Conservation (phyloP, 164 flowering plant species). For the Paratinospora sagittata region DNA sequence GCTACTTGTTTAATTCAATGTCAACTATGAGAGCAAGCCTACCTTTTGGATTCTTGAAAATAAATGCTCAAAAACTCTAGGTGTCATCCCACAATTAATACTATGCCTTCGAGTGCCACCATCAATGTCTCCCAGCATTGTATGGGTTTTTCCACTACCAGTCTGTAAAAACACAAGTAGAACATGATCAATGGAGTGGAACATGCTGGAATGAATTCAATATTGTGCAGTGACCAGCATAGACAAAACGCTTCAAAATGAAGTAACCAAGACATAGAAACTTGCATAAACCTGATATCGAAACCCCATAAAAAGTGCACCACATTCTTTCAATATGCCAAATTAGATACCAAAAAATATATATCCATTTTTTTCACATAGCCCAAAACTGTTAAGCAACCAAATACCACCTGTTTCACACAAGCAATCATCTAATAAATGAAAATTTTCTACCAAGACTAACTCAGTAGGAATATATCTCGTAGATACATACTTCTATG, state of each 20-base stretch:
- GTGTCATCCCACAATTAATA: constrained; percentile 96
- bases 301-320: not conserved
- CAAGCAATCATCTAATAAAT: not conserved
- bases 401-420: too few species aligned
- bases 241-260: not conserved
- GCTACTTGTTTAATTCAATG: not conserved
- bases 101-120: constrained; percentile 87
- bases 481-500: not conserved
- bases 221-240: not conserved
- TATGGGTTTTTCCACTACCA: constrained; percentile 98
- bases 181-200: not conserved
- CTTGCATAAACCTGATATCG: not conserved
- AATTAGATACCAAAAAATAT: not conserved
- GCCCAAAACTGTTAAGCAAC: too few species aligned
- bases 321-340: not conserved
- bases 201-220: not conserved
- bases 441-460: not conserved
- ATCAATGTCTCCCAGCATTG: constrained; percentile 98
- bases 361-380: too few species aligned
- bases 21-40: constrained; percentile 6
- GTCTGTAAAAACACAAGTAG: constrained; percentile 41
- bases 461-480: too few species aligned
- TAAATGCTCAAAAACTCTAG: constrained; percentile 83
- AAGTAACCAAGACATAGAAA: not conserved
- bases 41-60: constrained; percentile 96